phyloP scores from a whole-genome alignment of 2,329 filamentous ascomycete genomes.

The Xenoacremonium recifei region DNA sequence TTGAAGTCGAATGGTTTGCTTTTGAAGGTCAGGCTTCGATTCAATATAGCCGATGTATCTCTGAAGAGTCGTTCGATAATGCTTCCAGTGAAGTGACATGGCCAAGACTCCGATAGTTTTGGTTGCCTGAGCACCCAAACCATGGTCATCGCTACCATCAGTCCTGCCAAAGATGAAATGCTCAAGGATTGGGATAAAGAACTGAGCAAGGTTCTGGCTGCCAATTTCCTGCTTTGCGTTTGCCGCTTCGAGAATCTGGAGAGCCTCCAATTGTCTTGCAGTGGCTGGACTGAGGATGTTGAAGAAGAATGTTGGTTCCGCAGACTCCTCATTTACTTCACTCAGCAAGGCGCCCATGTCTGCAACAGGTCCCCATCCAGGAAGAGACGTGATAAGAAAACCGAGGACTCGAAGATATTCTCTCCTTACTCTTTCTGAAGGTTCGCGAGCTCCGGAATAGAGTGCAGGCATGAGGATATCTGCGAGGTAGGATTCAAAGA shows the following conservation, averaged over 20 bases:
- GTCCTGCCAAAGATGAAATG: slow-evolving; percentile 87
- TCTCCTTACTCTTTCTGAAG: slow-evolving; percentile 78
- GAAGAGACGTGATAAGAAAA: slow-evolving; percentile 69
- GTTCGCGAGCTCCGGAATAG: slow-evolving; percentile 71
- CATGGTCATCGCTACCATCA: slow-evolving; percentile 74
- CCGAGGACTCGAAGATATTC: slow-evolving; percentile 82
- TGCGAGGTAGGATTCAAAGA: slow-evolving; percentile 59
- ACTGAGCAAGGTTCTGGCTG: slow-evolving; percentile 77
- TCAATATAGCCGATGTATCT: slow-evolving; percentile 81
- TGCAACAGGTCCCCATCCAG: slow-evolving; percentile 66
- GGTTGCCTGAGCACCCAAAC: slow-evolving; percentile 83
- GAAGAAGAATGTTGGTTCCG: slow-evolving; percentile 77
- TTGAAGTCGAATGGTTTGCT: slow-evolving; percentile 79
- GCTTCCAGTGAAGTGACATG: slow-evolving; percentile 80
- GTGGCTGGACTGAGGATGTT: slow-evolving; percentile 90
- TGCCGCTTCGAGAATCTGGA: slow-evolving; percentile 72
- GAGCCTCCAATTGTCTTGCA: slow-evolving; percentile 78
- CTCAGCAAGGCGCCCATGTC: slow-evolving; percentile 72
- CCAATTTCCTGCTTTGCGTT: slow-evolving; percentile 63
- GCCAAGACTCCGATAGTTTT: slow-evolving; percentile 74
- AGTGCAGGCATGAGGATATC: slow-evolving; percentile 71
- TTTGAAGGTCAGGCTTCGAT: slow-evolving; percentile 78
- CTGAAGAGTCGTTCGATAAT: slow-evolving; percentile 81
- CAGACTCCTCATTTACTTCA: slow-evolving; percentile 60
- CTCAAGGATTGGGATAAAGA: slow-evolving; percentile 88